phyloP scores from a whole-genome alignment of 2,329 filamentous ascomycete species.

The Beauveria sp. region DNA sequence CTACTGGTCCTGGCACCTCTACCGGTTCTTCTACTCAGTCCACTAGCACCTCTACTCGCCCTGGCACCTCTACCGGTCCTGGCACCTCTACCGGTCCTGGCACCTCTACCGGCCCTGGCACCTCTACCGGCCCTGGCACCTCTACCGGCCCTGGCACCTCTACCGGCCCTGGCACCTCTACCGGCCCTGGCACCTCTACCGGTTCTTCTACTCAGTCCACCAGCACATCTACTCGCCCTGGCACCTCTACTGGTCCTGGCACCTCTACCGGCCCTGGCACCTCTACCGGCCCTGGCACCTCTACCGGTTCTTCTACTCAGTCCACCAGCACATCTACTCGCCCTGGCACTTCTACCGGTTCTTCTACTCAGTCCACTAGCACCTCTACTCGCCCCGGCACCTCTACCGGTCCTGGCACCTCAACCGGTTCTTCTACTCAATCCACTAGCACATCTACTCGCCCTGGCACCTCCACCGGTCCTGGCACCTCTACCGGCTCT shows the following conservation, averaged over 20 bases:
- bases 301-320: background rate
- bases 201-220: too few relatives aligned
- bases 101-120: too few relatives aligned
- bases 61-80: background rate
- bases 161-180: constrained; percentile 6
- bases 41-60: background rate
- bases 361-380: background rate
- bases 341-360: background rate
- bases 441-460: background rate
- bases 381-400: background rate
- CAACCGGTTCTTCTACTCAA: background rate
- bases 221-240: too few relatives aligned
- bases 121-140: too few relatives aligned
- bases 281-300: background rate
- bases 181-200: background rate
- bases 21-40: constrained; percentile 1
- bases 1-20: background rate
- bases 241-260: background rate
- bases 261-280: background rate
- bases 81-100: background rate
- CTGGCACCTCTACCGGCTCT: constrained; percentile 1
- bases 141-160: background rate
- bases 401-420: background rate
- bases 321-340: too few relatives aligned
- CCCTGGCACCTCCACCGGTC: background rate